These are phyloP conservation scores for Puccinia brachypodii DNA, from an alignment of 1,284 basidiomycete species.

Conservation along the genomic window DNA sequence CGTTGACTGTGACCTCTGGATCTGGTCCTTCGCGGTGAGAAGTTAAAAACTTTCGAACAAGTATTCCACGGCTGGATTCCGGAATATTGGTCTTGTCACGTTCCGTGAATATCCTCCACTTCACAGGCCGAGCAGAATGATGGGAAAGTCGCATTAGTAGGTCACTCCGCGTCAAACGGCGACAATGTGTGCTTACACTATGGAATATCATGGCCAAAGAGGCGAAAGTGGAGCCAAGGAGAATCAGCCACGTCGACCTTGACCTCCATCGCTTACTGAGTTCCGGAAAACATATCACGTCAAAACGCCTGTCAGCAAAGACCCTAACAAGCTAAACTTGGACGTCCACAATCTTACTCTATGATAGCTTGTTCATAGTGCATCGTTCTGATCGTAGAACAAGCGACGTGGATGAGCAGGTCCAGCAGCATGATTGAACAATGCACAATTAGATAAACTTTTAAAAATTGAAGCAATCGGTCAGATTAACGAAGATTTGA, in stretches of 20 bases:
- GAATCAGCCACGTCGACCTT: conserved; percentile 22
- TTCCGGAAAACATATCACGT: background rate
- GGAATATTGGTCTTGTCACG: conserved; percentile 34
- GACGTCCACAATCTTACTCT: conserved; percentile 13
- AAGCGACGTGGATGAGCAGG: conserved; percentile 23
- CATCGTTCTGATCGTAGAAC: conserved; percentile 2
- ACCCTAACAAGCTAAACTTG: background rate
- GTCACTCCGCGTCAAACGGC: background rate
- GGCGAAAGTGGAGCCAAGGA: conserved; percentile 40
- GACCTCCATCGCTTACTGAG: conserved; percentile 37
- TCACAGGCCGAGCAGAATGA: too few relatives aligned
- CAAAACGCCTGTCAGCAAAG: background rate
- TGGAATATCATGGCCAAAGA: conserved; percentile 45
- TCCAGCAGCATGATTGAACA: conserved; percentile 41
- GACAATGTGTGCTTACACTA: conserved; percentile 22
- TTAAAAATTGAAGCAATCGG: background rate
- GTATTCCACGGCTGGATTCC: conserved; percentile 13
- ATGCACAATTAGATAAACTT: conserved; percentile 43
- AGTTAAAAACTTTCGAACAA: background rate
- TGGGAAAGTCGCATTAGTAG: background rate
- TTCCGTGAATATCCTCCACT: conserved; percentile 45
- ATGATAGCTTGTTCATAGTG: conserved; percentile 12
- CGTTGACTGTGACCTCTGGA: too few relatives aligned
- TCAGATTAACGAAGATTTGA: background rate
- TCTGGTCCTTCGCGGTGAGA: conserved; percentile 5